These are phyloP conservation scores for Lasiodiplodia sp. DNA, from an alignment of 2,329 filamentous ascomycete species.

Conservation along the genomic window DNA sequence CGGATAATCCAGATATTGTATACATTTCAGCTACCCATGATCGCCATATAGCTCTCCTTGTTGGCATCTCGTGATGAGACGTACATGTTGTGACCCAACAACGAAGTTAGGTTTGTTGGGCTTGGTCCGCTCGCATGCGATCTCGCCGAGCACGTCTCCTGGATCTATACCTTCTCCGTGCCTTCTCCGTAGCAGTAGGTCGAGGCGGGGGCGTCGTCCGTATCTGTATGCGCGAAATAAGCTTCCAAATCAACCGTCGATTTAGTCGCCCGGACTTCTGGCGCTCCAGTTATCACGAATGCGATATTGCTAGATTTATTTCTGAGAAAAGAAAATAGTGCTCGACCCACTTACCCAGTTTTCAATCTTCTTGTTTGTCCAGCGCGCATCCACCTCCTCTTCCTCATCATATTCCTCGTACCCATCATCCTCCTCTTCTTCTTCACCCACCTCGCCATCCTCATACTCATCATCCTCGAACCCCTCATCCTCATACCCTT, in stretches of 20 bases:
- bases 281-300: not conserved
- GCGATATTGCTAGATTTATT: not conserved
- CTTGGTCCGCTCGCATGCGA: not conserved
- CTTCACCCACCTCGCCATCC: not conserved
- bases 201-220: not conserved
- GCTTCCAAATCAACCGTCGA: not conserved
- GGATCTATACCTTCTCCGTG: constrained; percentile 10
- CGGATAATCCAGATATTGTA: too few species aligned
- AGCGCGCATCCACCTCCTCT: not conserved
- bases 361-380: constrained; percentile 1
- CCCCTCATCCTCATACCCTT: not conserved
- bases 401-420: not conserved
- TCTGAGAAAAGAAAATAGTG: not conserved
- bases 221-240: constrained; percentile 1
- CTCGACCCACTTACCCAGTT: not conserved
- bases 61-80: too few species aligned
- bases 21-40: too few species aligned
- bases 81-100: too few species aligned
- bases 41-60: too few species aligned
- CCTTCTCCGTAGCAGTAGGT: constrained; percentile 7
- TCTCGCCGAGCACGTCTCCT: constrained; percentile 33
- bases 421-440: not conserved
- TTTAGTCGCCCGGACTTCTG: not conserved
- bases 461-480: not conserved
- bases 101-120: not conserved